Conservation (phyloP, 225 moss, liverwort and hornwort genomes). For the Climacium dendroides region DNA sequence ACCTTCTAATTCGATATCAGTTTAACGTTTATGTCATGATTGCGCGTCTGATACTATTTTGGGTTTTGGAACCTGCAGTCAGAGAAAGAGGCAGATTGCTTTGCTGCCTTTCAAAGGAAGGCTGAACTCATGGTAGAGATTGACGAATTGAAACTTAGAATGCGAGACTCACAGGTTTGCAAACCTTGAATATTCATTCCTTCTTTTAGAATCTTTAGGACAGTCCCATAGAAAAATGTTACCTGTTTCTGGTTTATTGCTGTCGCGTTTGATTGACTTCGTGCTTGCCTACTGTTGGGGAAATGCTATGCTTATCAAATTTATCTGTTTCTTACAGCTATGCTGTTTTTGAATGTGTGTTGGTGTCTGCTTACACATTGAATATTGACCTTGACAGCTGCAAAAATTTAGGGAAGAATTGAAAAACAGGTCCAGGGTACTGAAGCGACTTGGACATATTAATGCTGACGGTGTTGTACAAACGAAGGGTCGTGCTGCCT, state of each 20-base stretch:
- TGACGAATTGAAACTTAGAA: conserved; percentile 58
- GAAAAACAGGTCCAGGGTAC: conserved; percentile 78
- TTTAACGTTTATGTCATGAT: not conserved
- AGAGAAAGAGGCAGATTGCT: conserved; percentile 70
- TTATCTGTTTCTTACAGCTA: not conserved
- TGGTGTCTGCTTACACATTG: conserved; percentile 2
- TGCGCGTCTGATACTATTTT: not conserved
- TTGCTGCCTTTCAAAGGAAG: conserved; percentile 69
- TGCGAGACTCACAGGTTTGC: conserved; percentile 83
- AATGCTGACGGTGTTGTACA: conserved; percentile 86
- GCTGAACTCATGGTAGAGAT: conserved; percentile 81
- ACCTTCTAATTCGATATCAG: not conserved
- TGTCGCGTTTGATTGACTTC: not conserved
- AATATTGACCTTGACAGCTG: conserved; percentile 37
- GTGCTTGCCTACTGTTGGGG: not conserved
- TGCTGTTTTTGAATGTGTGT: not conserved
- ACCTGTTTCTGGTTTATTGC: not conserved
- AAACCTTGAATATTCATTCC: not conserved
- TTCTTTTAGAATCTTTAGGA: not conserved
- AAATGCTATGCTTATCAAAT: not conserved
- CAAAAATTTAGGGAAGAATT: conserved; percentile 93
- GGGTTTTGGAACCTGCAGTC: conserved; percentile 29
- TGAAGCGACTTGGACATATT: conserved; percentile 83
- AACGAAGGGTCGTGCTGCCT: conserved; percentile 92
- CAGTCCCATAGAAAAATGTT: not conserved